A percentile compares a stretch with the other conserved stretches of the same genome.
Conservation (phyloP, 331 rosid species). For the Rhamnella rubrinervis region DNA sequence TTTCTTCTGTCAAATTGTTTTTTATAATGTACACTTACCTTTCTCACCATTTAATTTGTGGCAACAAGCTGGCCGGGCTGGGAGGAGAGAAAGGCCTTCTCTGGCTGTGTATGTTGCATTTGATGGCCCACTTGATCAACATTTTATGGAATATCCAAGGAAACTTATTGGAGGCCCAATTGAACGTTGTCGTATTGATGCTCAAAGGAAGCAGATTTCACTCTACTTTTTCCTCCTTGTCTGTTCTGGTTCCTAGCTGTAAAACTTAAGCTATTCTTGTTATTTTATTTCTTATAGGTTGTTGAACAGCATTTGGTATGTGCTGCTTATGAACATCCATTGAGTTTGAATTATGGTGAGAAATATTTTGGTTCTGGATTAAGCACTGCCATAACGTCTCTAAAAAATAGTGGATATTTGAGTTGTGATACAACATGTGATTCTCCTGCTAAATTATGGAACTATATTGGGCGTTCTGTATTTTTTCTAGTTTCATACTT, state of each 20-base stretch:
- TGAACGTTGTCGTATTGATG: constrained; percentile 85
- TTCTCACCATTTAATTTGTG: constrained; percentile 38
- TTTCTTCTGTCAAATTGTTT: constrained; percentile 20
- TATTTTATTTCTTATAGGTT: constrained; percentile 49
- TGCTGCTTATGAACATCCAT: constrained; percentile 80
- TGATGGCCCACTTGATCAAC: constrained; percentile 91
- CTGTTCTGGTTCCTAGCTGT: constrained; percentile 13
- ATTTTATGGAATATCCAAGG: constrained; percentile 79
- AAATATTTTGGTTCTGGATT: constrained; percentile 69
- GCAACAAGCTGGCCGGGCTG: constrained; percentile 99
- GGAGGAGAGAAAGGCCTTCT: constrained; percentile 85
- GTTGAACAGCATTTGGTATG: constrained; percentile 84
- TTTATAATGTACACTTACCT: constrained; percentile 17
- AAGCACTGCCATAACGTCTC: constrained; percentile 46
- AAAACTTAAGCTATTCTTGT: constrained; percentile 15
- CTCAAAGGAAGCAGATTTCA: constrained; percentile 73
- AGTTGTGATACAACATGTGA: constrained; percentile 44
- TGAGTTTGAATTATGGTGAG: constrained; percentile 64
- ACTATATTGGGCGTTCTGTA: constrained; percentile 81
- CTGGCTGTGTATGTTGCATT: constrained; percentile 93
- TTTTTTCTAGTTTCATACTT: constrained; percentile 5
- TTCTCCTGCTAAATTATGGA: constrained; percentile 58
- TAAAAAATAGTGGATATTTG: constrained; percentile 62
- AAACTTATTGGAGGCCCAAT: constrained; percentile 85
- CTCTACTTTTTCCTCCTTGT: not conserved